Evolutionary conservation across 2,329 filamentous ascomycete genomes (phyloP).

Genomic region (Phialophora macrospora): DNA sequence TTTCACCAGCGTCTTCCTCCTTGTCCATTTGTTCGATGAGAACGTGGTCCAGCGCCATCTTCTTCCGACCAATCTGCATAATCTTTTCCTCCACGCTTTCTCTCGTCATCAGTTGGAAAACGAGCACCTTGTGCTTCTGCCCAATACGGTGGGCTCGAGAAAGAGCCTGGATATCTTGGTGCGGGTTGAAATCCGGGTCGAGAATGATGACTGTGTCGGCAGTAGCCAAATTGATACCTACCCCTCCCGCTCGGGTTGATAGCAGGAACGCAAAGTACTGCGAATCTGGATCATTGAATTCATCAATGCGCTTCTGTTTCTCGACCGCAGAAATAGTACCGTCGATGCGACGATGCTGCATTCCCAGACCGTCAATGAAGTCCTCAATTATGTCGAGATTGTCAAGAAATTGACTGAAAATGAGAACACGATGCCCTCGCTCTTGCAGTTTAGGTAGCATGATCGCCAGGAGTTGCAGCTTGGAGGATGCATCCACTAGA

Average conservation of each 20-base stretch:
- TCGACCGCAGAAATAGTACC: slow-evolving; percentile 79
- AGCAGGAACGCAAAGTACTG: slow-evolving; percentile 86
- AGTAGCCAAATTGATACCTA: slow-evolving; percentile 95
- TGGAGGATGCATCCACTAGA: slow-evolving; percentile 87
- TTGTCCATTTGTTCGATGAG: slow-evolving; percentile 90
- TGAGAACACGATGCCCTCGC: slow-evolving; percentile 84
- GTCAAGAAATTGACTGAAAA: slow-evolving; percentile 92
- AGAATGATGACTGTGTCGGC: slow-evolving; percentile 98
- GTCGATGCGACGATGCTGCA: slow-evolving; percentile 80
- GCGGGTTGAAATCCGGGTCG: slow-evolving; percentile 95
- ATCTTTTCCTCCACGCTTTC: slow-evolving; percentile 92
- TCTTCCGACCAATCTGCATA: slow-evolving; percentile 91
- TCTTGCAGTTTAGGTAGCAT: slow-evolving; percentile 87
- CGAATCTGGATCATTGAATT: slow-evolving; percentile 85
- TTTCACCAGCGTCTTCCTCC: slow-evolving; percentile 76
- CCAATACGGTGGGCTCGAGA: slow-evolving; percentile 95
- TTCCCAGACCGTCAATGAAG: slow-evolving; percentile 76
- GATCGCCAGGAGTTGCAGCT: slow-evolving; percentile 79
- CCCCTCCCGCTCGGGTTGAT: slow-evolving; percentile 91
- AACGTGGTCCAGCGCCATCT: slow-evolving; percentile 93
- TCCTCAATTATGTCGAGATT: slow-evolving; percentile 92
- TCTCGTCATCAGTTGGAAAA: slow-evolving; percentile 91
- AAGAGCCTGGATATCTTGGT: slow-evolving; percentile 95
- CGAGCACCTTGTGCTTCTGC: slow-evolving; percentile 92
- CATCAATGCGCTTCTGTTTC: slow-evolving; percentile 93